Evolutionary conservation across 2,329 filamentous ascomycete species (phyloP), one percentile per base, ranked within the genome.

Genomic region (Talaromyces sp.): DNA sequence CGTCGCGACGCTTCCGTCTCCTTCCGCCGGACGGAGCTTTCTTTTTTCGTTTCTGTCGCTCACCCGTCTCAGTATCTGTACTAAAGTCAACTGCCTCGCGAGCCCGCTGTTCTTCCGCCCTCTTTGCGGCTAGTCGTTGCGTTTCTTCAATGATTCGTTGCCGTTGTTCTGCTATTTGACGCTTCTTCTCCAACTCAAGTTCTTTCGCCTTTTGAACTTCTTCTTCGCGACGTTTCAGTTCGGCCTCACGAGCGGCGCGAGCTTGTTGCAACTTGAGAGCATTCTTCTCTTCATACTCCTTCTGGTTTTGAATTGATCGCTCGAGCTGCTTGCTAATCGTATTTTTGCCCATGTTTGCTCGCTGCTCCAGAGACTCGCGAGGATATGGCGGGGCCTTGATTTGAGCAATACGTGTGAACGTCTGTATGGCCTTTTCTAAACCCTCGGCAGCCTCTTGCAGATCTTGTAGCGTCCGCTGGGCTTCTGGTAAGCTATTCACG

Each of bases 281-380:
- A 73, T 98, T 97, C 80, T 91, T 92, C 70, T 92, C 89, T 75
- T 99, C 95, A 75, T 96, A 98, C 66, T 96, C 91, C 66, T 86
- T 88, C 75, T 99, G 95, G 68, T 86, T 89, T 67, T 91, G 88
- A 55, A 93, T 86, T 4, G 91, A 89, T 70, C 92, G 88, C 71
- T 96, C 91, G 12, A 99, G 85, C 75, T 99, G 93, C 70, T 91
- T 92, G 67, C 91, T 89, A 79, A 96, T 91, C 0, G 96, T 99
- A 74, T 97, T 96, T 65, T 90, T 88, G 67, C 92, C 93, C 95
- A 99, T 99, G 81, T 91, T 96, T 48, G 95, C 93, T 72, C 96
- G 92, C 77, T 96, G 91, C 75, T 98, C 93, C 39, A 99, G 86
- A 69, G 97, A 92, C 64, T 89, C 84, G 69, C 91, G 89, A 6